A percentile compares a stretch with the other conserved stretches of the same genome.
These are phyloP conservation scores for Phycomyces blakesleeanus DNA, from an alignment of 192 early-diverging fungal species.

Conservation along the genomic window DNA sequence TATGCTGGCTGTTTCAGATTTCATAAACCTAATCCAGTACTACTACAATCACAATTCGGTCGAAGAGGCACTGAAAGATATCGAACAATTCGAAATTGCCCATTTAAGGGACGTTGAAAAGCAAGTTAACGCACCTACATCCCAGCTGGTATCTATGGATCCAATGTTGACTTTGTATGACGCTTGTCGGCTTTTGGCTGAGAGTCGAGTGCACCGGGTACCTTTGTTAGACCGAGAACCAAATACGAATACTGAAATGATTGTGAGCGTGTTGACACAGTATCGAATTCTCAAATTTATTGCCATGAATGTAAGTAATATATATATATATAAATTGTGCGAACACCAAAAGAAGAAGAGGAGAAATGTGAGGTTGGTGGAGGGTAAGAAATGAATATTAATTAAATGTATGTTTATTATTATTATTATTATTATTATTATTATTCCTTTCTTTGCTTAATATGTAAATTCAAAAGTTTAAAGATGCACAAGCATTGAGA, in stretches of 20 bases:
- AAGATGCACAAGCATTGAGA: constrained; percentile 26
- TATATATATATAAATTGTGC: constrained; percentile 34
- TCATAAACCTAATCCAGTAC: constrained; percentile 91
- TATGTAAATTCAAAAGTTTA: constrained; percentile 25
- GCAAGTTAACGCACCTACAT: constrained; percentile 53
- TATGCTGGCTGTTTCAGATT: constrained; percentile 95
- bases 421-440: no score
- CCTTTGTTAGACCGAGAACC: constrained; percentile 83
- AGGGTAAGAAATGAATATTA: no score
- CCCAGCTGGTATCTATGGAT: constrained; percentile 73
- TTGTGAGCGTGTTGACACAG: constrained; percentile 87
- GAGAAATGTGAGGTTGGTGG: constrained; percentile 52
- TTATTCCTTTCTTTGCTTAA: no score
- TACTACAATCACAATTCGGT: constrained; percentile 83
- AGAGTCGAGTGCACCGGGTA: constrained; percentile 82
- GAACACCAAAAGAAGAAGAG: constrained; percentile 56
- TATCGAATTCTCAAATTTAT: constrained; percentile 35
- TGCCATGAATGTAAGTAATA: constrained; percentile 27
- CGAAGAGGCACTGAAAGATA: constrained; percentile 79
- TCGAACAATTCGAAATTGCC: constrained; percentile 75
- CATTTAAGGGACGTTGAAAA: constrained; percentile 63
- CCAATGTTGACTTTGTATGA: constrained; percentile 86
- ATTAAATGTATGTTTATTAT: no score
- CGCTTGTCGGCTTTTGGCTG: constrained; percentile 73
- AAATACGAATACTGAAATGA: constrained; percentile 72